Evolutionary conservation across 306 rosid genomes (phyloP).

Genomic region (Ammopiptanthus mongolicus): DNA sequence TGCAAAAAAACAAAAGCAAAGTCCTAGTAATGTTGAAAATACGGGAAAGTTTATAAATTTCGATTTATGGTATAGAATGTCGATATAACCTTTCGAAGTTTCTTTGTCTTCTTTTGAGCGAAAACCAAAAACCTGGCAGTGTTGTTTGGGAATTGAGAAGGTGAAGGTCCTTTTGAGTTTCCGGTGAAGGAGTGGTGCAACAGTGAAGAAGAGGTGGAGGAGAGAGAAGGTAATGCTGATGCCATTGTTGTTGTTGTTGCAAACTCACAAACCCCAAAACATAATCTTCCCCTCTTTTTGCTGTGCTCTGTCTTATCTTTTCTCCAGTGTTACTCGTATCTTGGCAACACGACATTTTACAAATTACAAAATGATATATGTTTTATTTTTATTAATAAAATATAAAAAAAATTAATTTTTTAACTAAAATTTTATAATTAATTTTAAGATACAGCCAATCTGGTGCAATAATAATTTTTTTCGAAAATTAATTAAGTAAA

Average conservation of each 20-base stretch:
- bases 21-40: neutral
- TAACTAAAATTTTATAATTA: too few species aligned
- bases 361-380: neutral
- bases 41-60: neutral
- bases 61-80: neutral
- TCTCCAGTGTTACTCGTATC: neutral
- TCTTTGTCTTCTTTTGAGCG: slow-evolving; percentile 78
- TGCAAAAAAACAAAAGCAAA: neutral
- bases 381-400: too few species aligned
- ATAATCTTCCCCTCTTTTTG: neutral
- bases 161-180: slow-evolving; percentile 24
- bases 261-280: neutral
- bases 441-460: too few species aligned
- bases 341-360: neutral
- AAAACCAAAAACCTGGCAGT: slow-evolving; percentile 33
- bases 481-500: too few species aligned
- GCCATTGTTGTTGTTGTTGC: slow-evolving; percentile 49
- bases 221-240: slow-evolving; percentile 51
- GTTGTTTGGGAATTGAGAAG: slow-evolving; percentile 30
- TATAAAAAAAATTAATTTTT: too few species aligned
- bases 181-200: slow-evolving; percentile 37
- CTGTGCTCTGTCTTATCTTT: slow-evolving; percentile 25
- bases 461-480: too few species aligned
- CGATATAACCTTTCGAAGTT: slow-evolving; percentile 62
- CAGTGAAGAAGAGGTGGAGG: slow-evolving; percentile 57